phyloP scores from a whole-genome alignment of 495 filamentous ascomycete genomes.

The Talaromyces adpressus region DNA sequence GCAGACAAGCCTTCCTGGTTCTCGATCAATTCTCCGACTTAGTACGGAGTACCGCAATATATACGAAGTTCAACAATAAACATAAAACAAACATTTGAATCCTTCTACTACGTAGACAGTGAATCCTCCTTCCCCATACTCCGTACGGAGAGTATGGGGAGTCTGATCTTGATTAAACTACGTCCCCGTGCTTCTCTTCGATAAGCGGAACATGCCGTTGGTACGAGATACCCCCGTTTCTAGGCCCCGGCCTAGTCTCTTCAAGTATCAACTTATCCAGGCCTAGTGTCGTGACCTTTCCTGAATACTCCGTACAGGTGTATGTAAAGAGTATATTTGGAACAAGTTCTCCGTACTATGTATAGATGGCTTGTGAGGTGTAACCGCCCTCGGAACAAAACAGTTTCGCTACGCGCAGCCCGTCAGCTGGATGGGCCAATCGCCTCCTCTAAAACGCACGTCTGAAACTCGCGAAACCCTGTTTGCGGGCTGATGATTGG shows the following conservation, averaged over 20 bases:
- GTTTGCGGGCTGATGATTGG: neutral
- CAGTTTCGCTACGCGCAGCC: conserved; percentile 1
- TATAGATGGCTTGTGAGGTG: neutral
- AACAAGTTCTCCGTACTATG: neutral
- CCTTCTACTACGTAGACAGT: neutral
- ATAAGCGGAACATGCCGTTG: neutral
- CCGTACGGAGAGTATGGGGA: neutral
- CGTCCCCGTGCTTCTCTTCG: neutral
- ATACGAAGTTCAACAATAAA: neutral
- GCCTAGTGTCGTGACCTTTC: neutral
- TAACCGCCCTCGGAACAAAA: neutral
- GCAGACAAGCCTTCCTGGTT: neutral
- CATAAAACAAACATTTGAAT: neutral
- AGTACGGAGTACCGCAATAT: neutral
- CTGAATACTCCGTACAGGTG: neutral
- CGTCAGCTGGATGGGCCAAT: neutral
- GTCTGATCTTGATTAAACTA: neutral
- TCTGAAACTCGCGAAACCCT: neutral
- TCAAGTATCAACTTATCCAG: neutral
- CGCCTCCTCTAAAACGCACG: neutral
- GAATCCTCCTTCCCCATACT: neutral
- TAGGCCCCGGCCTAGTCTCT: neutral
- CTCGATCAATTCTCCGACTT: neutral
- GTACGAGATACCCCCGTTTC: neutral
- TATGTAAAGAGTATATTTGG: neutral